phyloP scores from a whole-genome alignment of 768 basidiomycete genomes.

The Royoungia palumana region DNA sequence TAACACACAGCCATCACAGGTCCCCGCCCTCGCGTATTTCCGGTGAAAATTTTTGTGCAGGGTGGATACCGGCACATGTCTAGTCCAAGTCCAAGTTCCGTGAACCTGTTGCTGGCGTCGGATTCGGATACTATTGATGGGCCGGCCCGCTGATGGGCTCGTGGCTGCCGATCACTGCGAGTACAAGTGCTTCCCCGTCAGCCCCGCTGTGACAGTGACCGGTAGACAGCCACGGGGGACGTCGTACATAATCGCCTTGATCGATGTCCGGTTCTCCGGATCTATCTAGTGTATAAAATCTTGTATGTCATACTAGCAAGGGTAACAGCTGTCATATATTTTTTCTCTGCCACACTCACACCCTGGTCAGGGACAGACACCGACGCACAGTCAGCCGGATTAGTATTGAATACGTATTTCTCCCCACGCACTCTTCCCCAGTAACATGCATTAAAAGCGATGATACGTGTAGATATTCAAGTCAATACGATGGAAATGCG shows the following conservation, averaged over 20 bases:
- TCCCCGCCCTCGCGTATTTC: slow-evolving; percentile 39
- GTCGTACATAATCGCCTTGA: slow-evolving; percentile 19
- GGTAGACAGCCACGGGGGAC: slow-evolving; percentile 1
- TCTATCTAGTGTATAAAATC: slow-evolving; percentile 11
- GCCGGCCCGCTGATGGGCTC: too few species aligned
- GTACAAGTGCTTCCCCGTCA: slow-evolving; percentile 14
- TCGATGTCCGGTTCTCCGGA: slow-evolving; percentile 13
- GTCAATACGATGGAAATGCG: slow-evolving; percentile 15
- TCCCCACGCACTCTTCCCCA: slow-evolving; percentile 8
- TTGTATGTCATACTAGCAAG: slow-evolving; percentile 21
- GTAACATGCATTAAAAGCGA: slow-evolving; percentile 23
- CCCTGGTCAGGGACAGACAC: slow-evolving; percentile 24
- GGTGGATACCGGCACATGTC: slow-evolving; percentile 12
- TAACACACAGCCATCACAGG: slow-evolving; percentile 38
- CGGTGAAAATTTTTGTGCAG: slow-evolving; percentile 33
- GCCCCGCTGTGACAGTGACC: slow-evolving; percentile 17
- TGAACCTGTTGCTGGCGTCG: too few species aligned
- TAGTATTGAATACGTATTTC: slow-evolving; percentile 24
- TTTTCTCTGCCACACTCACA: slow-evolving; percentile 21
- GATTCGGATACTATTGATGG: background rate
- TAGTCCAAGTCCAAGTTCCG: too few species aligned
- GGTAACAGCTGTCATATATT: slow-evolving; percentile 17
- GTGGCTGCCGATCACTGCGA: too few species aligned
- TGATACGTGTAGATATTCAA: slow-evolving; percentile 29
- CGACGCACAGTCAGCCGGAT: slow-evolving; percentile 19